phyloP scores from a whole-genome alignment of 352 stramenopile species.

The Phytopythium ostracodes region DNA sequence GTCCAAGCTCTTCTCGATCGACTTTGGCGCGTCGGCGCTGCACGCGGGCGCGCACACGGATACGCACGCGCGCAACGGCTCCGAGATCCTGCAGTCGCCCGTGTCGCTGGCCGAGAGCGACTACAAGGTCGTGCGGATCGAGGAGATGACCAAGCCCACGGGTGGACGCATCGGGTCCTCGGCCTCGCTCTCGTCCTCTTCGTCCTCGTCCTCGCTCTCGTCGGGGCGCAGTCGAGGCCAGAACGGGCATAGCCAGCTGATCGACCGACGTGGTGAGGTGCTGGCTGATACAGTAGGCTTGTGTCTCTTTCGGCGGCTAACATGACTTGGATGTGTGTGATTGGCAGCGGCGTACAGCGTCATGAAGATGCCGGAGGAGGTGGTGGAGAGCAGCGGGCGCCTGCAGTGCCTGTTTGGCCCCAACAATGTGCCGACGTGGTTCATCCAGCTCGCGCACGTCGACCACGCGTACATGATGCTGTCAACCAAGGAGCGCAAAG shows the following conservation, averaged over 20 bases:
- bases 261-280: constrained; percentile 42
- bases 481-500: constrained; percentile 35
- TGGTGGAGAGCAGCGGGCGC: constrained; percentile 51
- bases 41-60: constrained; percentile 7
- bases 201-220: neutral
- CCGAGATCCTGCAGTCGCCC: constrained; percentile 9
- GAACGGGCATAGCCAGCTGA: constrained; percentile 12
- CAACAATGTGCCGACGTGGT: constrained; percentile 58
- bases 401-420: constrained; percentile 58
- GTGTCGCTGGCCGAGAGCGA: constrained; percentile 31
- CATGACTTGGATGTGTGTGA: constrained; percentile 5
- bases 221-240: constrained; percentile 21
- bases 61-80: constrained; percentile 11
- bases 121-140: constrained; percentile 53
- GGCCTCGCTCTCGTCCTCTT: constrained; percentile 1
- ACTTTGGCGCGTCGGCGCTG: constrained; percentile 23
- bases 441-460: constrained; percentile 64
- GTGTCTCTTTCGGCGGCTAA: too few relatives aligned
- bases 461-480: constrained; percentile 73
- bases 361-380: constrained; percentile 76
- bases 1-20: constrained; percentile 59
- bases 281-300: neutral
- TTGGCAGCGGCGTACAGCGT: constrained; percentile 46
- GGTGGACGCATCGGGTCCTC: constrained; percentile 16
- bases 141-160: constrained; percentile 47